A percentile compares a stretch with the other conserved stretches of the same genome.
phyloP scores from a whole-genome alignment of 1,139 yeast species.

The Tardiomyces digboiensis region DNA sequence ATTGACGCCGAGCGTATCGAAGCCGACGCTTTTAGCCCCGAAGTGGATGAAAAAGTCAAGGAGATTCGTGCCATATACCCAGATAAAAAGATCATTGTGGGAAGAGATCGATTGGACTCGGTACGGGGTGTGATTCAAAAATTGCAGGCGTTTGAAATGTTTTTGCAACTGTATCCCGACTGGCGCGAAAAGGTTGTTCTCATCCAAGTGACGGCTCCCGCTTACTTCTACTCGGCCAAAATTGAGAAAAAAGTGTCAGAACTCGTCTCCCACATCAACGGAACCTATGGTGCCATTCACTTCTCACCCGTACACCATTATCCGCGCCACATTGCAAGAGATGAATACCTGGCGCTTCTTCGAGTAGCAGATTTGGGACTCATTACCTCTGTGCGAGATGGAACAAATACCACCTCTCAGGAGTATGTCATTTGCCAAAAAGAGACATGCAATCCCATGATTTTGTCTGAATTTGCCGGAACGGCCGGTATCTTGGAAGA shows the following conservation, averaged over 20 bases:
- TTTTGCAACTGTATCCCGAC: conserved; percentile 83
- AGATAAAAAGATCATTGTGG: conserved; percentile 79
- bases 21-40: conserved; percentile 30
- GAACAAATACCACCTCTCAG: conserved; percentile 91
- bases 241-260: conserved; percentile 51
- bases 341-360: conserved; percentile 80
- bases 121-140: conserved; percentile 97
- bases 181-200: conserved; percentile 84
- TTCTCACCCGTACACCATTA: conserved; percentile 74
- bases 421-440: conserved; percentile 90
- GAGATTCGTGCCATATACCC: conserved; percentile 57
- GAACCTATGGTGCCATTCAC: conserved; percentile 71
- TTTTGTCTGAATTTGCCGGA: conserved; percentile 90
- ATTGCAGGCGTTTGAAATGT: conserved; percentile 85
- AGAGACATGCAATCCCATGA: conserved; percentile 59
- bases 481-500: conserved; percentile 73
- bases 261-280: conserved; percentile 67
- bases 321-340: conserved; percentile 80
- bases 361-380: conserved; percentile 86
- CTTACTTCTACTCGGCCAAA: conserved; percentile 44
- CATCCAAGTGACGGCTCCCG: conserved; percentile 87
- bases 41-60: conserved; percentile 36
- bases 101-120: conserved; percentile 90
- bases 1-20: conserved; percentile 40
- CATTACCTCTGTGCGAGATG: conserved; percentile 88